Base-by-base conservation (phyloP, 192 early-diverging fungal genomes). In the Phlyctochytrium bullatum region DNA sequence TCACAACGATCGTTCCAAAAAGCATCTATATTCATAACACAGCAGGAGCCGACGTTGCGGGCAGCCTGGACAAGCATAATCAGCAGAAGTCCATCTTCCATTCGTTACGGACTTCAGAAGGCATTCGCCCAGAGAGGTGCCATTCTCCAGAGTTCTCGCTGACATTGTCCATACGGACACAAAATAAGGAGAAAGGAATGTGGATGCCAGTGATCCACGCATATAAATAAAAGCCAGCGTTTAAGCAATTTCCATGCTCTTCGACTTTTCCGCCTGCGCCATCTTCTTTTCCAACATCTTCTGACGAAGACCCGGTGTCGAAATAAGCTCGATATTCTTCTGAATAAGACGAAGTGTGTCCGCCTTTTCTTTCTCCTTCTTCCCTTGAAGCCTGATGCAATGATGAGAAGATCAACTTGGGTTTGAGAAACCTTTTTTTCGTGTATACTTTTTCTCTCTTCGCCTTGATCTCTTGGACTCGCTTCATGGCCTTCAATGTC, bases 401-500 rank as follows among this genome's bases (percentile, higher is more conserved):
- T n/a, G n/a, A 17, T 36, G 52, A 65, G n/a, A 1, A 65, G 0
- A 30, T 68, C 64, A 67, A 34, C 66, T 20, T 17, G 25, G 28
- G 25, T 24, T 23, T 64, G 50, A 3, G 54, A 6, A 47, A 47
- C 66, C 74, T 35, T 61, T 80, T 73, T 89, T 93, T 95, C 81
- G 84, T 92, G 83, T 93, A 95, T 31, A 92, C 96, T 54, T 91
- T 84, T 74, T 98, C 97, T 71, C 97, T 86, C 75, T 91, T 91
- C 34, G 88, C 84, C 71, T 91, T 89, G 79, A 99, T 98, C 81
- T 98, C 95, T 73, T 89, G 85, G 31, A 98, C 91, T 65, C 93
- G 88, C 84, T 99, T 97, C 92, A 99, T 96, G 33, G 97, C 96
- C 86, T 95, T 97, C 78, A 99, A 78, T 0, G 97, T 99, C 6